Conservation (phyloP, 768 basidiomycete genomes). For the Dioszegia aurantiaca region DNA sequence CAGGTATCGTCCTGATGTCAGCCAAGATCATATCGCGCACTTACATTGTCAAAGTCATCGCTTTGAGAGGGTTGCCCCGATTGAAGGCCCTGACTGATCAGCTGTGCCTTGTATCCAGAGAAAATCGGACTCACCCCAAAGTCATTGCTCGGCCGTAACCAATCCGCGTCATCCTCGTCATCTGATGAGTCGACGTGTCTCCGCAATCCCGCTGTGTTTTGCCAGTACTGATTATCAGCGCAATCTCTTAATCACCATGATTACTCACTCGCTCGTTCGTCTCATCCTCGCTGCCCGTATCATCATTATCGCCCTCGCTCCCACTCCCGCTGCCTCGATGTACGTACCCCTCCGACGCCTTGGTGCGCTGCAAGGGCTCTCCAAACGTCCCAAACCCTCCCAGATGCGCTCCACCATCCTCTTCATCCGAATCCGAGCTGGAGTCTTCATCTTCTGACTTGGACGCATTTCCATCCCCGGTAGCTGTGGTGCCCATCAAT, state of each 20-base stretch:
- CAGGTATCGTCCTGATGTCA: slow-evolving; percentile 45
- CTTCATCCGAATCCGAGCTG: slow-evolving; percentile 37
- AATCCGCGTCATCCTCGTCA: slow-evolving; percentile 47
- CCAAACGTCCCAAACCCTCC: slow-evolving; percentile 32
- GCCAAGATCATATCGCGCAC: neutral
- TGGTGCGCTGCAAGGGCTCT: slow-evolving; percentile 38
- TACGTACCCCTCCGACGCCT: slow-evolving; percentile 34
- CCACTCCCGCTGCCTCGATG: slow-evolving; percentile 20
- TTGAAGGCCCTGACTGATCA: slow-evolving; percentile 11
- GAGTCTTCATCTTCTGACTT: slow-evolving; percentile 30
- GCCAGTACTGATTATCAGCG: slow-evolving; percentile 32
- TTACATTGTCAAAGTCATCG: slow-evolving; percentile 42
- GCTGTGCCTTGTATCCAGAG: neutral
- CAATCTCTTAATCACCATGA: too few relatives aligned
- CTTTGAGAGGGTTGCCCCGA: slow-evolving; percentile 10
- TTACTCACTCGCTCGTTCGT: slow-evolving; percentile 7
- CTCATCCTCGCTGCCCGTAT: slow-evolving; percentile 16
- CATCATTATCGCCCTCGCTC: slow-evolving; percentile 30
- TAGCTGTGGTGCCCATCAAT: slow-evolving; percentile 12
- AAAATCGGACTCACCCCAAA: slow-evolving; percentile 42
- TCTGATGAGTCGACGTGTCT: slow-evolving; percentile 41
- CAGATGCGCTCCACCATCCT: slow-evolving; percentile 7
- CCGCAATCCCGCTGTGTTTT: slow-evolving; percentile 23
- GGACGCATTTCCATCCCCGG: neutral
- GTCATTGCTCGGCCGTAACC: slow-evolving; percentile 37